phyloP scores from a whole-genome alignment of 2,329 filamentous ascomycete species.

The Rachicladosporium sp. region DNA sequence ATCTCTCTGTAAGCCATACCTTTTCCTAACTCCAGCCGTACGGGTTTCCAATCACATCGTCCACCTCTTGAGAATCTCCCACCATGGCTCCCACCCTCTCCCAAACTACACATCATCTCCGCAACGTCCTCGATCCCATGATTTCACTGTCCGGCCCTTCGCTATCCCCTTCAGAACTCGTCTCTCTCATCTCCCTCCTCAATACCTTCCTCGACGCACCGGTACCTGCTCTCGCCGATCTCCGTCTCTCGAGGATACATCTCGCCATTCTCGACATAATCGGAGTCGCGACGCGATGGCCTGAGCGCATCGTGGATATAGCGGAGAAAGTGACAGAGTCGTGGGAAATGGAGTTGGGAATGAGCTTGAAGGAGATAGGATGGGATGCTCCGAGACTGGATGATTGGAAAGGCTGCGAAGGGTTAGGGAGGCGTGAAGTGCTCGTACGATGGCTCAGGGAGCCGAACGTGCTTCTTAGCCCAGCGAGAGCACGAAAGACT shows the following conservation, averaged over 20 bases:
- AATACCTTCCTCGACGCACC: conserved; percentile 9
- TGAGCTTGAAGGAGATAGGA: conserved; percentile 20
- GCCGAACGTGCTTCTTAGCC: conserved; percentile 17
- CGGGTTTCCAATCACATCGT: not conserved
- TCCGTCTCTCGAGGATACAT: conserved; percentile 36
- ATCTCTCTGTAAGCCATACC: not conserved
- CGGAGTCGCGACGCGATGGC: conserved; percentile 36
- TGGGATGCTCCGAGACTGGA: conserved; percentile 26
- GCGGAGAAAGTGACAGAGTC: conserved; percentile 29
- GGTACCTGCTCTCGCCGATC: conserved; percentile 21
- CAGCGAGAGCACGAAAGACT: conserved; percentile 23
- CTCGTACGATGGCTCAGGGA: conserved; percentile 22
- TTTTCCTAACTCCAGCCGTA: not conserved
- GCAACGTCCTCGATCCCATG: conserved; percentile 34
- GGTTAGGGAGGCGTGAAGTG: conserved; percentile 27
- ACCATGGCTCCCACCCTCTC: not conserved
- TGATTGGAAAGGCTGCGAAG: conserved; percentile 30
- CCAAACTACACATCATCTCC: conserved; percentile 27
- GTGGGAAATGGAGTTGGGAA: conserved; percentile 21
- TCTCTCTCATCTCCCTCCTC: conserved; percentile 7
- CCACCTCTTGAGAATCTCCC: not conserved
- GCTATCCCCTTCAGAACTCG: conserved; percentile 29
- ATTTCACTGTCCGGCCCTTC: conserved; percentile 33
- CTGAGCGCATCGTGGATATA: conserved; percentile 30
- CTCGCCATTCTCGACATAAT: conserved; percentile 31